A percentile compares a stretch with the other conserved stretches of the same genome.
Evolutionary conservation across 129 eudicot species (phyloP).

Genomic region (Oenanthe sinensis): DNA sequence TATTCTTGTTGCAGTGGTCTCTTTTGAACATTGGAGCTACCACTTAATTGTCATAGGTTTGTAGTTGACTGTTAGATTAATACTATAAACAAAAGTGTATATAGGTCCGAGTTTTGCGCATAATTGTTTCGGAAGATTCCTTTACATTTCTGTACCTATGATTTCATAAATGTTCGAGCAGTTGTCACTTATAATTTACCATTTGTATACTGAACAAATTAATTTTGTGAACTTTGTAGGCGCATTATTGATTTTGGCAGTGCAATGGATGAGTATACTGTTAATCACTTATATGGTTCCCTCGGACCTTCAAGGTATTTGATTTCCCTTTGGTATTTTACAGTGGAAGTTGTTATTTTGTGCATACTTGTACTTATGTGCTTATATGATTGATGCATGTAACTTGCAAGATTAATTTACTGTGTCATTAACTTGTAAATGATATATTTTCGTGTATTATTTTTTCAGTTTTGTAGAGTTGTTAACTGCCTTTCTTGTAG

Average conservation of each 20-base stretch:
- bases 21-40: constrained; percentile 1
- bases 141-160: neutral
- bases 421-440: neutral
- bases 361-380: neutral
- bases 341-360: neutral
- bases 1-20: constrained; percentile 1
- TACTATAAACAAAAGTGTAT: neutral
- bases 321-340: neutral
- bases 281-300: constrained; percentile 70
- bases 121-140: neutral
- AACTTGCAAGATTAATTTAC: neutral
- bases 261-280: constrained; percentile 73
- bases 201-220: neutral
- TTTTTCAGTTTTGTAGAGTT: neutral
- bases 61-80: constrained; percentile 3
- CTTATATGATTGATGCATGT: neutral
- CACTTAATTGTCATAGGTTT: neutral
- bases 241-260: constrained; percentile 97
- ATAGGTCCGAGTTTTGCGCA: neutral
- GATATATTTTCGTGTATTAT: neutral
- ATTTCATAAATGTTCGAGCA: neutral
- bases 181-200: constrained; percentile 1
- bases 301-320: constrained; percentile 91
- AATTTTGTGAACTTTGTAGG: constrained; percentile 35
- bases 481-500: neutral